Evolutionary conservation across 164 flowering plant species (phyloP), one percentile per base, ranked within the genome.

Genomic region (Piper betle): DNA sequence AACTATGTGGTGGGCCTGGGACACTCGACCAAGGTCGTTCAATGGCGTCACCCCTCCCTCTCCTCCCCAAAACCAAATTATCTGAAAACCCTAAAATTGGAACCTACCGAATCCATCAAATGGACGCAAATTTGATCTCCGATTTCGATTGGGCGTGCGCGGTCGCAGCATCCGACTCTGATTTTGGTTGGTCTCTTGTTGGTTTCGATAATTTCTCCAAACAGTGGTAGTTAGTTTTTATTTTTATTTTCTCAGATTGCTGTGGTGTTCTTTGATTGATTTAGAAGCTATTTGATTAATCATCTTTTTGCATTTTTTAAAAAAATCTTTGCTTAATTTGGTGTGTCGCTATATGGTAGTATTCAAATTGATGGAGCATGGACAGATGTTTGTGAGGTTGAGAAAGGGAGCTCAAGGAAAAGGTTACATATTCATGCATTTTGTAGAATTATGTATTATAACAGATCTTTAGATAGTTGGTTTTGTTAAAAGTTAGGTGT

Each of bases 61-160:
- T 42, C 50, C 11, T 46, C 50, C 11, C 15, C 50, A 10, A 12
- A 12, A 1, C 50, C 50, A 46, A 46, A 46, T 46, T 15, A 15
- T 10, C 50, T 3, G 33, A 25, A 5, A 46, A 46, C 50, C 50
- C 50, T 6, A 12, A 46, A 46, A 2, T 46, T 25, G 33, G 50
- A 46, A 46, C 9, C 6, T 15, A 10, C 50, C 3, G 13, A 42
- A 10, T 0, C 15, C 50, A 2, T 12, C 15, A 5, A 19, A 66
- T 66, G 69, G 69, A 46, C 37, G 20, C 69, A 55, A 66, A 66
- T 66, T 37, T 39, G 68, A 58, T 65, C 12, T 39, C 68, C 52
- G 68, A 52, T 58, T 58, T 60, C 59, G 69, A 61, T 55, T 66
- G 69, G 69, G 37, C 61, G 25, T 55, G 46, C 37, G 60, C 60